Base-by-base conservation (phyloP, 768 basidiomycete species). In the Termitomyces sp. region DNA sequence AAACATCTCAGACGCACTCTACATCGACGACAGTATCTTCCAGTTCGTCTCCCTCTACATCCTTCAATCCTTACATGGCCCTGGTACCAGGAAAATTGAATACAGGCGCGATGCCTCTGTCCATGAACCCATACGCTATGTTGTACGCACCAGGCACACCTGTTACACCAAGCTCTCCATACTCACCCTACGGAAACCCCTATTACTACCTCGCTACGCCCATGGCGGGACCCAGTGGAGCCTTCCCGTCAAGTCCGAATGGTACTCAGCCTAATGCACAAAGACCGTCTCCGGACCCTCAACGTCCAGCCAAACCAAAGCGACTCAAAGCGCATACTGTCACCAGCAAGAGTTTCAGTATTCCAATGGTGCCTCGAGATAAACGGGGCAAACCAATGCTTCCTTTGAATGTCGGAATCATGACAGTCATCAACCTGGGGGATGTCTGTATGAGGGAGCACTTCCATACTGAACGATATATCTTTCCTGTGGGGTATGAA, bases 401-500 rank as follows among this genome's bases (percentile, higher is more conserved):
- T 5, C 91, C 91, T 0, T 71, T 93, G 31, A 88, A 84, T 62
- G 89, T 92, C 16, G 91, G 91, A 31, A 92, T 93, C 66, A 91
- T 93, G 88, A 90, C 88, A 1, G 85, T 94, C 23, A 76, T 86
- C 53, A 82, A 64, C 56, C 74, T 94, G 0, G 91, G 91, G 2
- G 81, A 83, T 49, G 83, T 92, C 7, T 90, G 88, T 64, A 83
- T 85, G 84, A 77, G 88, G 29, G 89, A 91, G 59, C 88, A 91
- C 65, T 93, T 91, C 64, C 88, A 91, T 66, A 91, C 91, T 0
- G 90, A 93, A 66, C 75, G 91, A 50, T 93, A 93, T 65, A 93
- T 94, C 59, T 94, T 91, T 63, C 91, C 91, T 10, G 86, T 92
- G 38, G 89, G 89, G 15, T 93, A 91, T 65, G 88, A 90, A 64